A percentile compares a stretch with the other conserved stretches of the same genome.
Conservation (phyloP, 768 basidiomycete species). For the Cystofilobasidium macerans region DNA sequence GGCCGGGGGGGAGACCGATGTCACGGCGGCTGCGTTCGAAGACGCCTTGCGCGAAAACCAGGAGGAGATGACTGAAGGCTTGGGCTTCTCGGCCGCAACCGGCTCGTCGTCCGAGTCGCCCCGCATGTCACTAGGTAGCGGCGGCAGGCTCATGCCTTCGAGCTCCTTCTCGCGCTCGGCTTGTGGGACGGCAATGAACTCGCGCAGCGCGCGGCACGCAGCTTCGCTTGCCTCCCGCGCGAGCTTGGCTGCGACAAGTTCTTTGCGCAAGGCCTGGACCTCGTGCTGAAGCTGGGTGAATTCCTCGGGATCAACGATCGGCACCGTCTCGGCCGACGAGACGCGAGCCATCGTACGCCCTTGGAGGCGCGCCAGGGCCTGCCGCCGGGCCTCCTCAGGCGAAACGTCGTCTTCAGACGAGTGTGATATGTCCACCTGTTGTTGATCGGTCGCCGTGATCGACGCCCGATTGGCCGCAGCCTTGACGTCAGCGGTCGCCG, state of each 20-base stretch:
- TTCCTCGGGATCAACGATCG: neutral
- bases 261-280: neutral
- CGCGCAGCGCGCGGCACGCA: constrained; percentile 21
- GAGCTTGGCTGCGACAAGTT: neutral
- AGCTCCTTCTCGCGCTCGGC: constrained; percentile 4
- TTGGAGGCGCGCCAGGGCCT: neutral
- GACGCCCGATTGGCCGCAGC: neutral
- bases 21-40: neutral
- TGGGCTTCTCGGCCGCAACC: neutral
- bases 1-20: neutral
- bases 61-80: neutral
- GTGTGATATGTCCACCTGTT: neutral
- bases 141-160: constrained; percentile 10
- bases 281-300: neutral
- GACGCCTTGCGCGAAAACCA: constrained; percentile 15
- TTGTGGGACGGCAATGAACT: constrained; percentile 18
- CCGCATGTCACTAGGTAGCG: constrained; percentile 11
- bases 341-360: neutral
- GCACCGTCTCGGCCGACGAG: neutral
- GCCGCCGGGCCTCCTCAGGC: neutral
- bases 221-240: constrained; percentile 23
- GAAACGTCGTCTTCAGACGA: neutral
- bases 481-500: neutral
- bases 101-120: neutral
- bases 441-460: neutral